Conservation (phyloP, 495 filamentous ascomycete species). For the Trichoderma orchidacearum region DNA sequence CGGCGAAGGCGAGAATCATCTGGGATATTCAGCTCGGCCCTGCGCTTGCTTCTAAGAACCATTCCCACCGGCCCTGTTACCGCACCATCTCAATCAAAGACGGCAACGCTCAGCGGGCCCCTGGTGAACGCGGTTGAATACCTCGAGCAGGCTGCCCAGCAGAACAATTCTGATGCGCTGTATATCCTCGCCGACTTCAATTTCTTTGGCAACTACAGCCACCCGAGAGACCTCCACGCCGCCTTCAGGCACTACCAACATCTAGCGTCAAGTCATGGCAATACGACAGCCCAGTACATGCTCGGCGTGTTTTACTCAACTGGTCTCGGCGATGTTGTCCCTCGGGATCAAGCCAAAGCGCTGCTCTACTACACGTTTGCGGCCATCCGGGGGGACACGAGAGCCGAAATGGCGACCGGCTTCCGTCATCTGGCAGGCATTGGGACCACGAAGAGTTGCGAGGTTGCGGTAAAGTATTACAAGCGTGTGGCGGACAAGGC, state of each 20-base stretch:
- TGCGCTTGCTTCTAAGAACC: conserved; percentile 22
- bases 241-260: conserved; percentile 74
- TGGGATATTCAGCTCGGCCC: conserved; percentile 21
- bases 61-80: conserved; percentile 27
- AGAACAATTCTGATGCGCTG: conserved; percentile 76
- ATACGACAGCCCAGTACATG: conserved; percentile 89
- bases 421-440: conserved; percentile 81
- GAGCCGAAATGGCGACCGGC: conserved; percentile 87
- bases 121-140: conserved; percentile 53
- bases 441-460: conserved; percentile 72
- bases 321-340: conserved; percentile 69
- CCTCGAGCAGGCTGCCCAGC: conserved; percentile 58
- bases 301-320: conserved; percentile 94
- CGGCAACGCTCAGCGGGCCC: conserved; percentile 15
- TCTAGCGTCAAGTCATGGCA: conserved; percentile 66
- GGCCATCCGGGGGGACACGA: conserved; percentile 67
- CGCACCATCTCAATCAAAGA: conserved; percentile 17
- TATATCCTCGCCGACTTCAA: conserved; percentile 89
- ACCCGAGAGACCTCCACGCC: conserved; percentile 69
- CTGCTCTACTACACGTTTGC: conserved; percentile 92
- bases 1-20: conserved; percentile 20
- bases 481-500: conserved; percentile 90
- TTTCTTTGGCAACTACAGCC: conserved; percentile 87
- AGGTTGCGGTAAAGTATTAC: conserved; percentile 75
- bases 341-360: conserved; percentile 83